These are phyloP conservation scores for Fusarium caatingaense DNA, from an alignment of 2,329 filamentous ascomycete species.

Conservation along the genomic window DNA sequence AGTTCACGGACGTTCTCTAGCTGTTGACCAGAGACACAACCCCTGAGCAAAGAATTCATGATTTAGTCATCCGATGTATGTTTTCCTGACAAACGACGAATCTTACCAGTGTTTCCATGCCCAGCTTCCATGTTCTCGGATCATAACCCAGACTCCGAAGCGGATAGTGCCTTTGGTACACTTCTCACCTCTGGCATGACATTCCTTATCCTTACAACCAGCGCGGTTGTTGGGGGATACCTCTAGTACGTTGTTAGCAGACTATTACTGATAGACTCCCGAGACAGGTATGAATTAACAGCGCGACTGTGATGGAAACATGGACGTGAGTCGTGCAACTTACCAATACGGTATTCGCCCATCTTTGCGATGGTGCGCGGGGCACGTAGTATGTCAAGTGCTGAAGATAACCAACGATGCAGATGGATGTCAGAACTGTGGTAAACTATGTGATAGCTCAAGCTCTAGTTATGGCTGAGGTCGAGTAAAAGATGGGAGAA, in stretches of 20 bases:
- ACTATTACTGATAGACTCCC: slow-evolving; percentile 9
- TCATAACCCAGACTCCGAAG: slow-evolving; percentile 77
- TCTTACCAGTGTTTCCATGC: slow-evolving; percentile 88
- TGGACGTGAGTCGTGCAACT: slow-evolving; percentile 34
- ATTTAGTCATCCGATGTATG: background rate
- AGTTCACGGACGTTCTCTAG: slow-evolving; percentile 72
- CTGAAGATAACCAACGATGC: slow-evolving; percentile 27
- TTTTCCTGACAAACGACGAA: background rate
- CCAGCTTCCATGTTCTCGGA: slow-evolving; percentile 72
- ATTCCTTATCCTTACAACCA: slow-evolving; percentile 77
- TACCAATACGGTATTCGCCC: slow-evolving; percentile 62
- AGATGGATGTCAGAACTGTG: slow-evolving; percentile 1
- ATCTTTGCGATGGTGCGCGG: slow-evolving; percentile 48
- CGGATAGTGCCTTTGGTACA: slow-evolving; percentile 84
- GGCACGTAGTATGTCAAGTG: slow-evolving; percentile 6
- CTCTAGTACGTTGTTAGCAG: slow-evolving; percentile 64
- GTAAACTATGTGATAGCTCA: background rate
- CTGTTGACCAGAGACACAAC: slow-evolving; percentile 84
- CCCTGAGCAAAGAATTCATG: slow-evolving; percentile 66
- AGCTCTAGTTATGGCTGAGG: slow-evolving; percentile 10
- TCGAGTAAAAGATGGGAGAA: background rate
- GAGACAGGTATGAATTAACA: background rate
- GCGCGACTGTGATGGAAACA: background rate
- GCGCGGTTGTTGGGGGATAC: slow-evolving; percentile 77
- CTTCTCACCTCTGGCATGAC: slow-evolving; percentile 87